Evolutionary conservation across 805 yeast species (phyloP), one percentile per base, ranked within the genome.

Genomic region (Saccharomycopsis sp.): DNA sequence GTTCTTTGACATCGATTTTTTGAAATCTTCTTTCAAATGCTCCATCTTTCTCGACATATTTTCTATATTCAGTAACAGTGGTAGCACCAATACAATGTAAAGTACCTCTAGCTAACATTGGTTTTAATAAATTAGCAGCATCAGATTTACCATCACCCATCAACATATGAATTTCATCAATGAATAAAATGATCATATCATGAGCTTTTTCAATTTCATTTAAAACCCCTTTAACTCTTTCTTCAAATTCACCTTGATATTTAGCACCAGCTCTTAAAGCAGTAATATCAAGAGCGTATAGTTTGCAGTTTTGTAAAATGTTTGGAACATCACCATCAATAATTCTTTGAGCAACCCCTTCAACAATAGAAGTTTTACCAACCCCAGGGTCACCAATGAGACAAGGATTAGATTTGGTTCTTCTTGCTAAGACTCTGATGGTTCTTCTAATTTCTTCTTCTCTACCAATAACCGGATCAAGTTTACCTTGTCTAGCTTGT

Each of bases 131-230:
- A 62, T 92, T 92, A 31, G 98, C 98, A 32, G 95, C 95, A 60
- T 92, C 98, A 48, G 83, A 77, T 64, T 88, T 92, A 58, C 98
- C 98, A 58, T 92, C 95, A 53, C 98, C 98, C 98, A 92, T 92
- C 51, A 92, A 74, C 96, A 92, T 92, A 64, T 92, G 98, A 58
- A 92, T 92, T 64, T 92, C 98, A 64, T 92, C 98, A 53, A 92
- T 84, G 66, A 92, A 92, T 44, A 92, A 70, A 49, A 92, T 78
- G 50, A 92, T 86, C 74, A 87, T 72, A 36, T 76, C 81, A 53
- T 79, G 78, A 1, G 94, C 79, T 52, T 86, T 81, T 60, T 86
- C 95, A 54, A 92, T 84, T 55, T 92, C 98, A 57, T 79, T 86
- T 57, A 92, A 69, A 23, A 92, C 97, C 51, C 97, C 97, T 64